Evolutionary conservation across 1,284 basidiomycete species (phyloP).

Genomic region (Fomitopsis pinicola): DNA sequence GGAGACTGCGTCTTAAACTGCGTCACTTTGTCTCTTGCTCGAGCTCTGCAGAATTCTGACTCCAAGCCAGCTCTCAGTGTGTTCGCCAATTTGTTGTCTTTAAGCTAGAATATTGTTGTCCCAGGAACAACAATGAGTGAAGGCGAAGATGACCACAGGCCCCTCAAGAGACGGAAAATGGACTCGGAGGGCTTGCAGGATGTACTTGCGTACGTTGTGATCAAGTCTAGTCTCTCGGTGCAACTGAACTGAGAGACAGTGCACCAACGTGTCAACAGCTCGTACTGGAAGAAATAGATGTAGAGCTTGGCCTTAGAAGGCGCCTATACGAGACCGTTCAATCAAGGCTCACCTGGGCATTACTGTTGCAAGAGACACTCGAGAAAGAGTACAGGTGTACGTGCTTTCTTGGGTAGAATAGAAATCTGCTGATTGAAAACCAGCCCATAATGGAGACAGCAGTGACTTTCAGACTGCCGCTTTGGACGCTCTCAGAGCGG

Average conservation of each 20-base stretch:
- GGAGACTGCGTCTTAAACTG: too few species aligned
- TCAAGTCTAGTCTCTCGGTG: too few species aligned
- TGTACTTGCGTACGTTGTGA: neutral
- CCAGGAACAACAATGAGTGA: neutral
- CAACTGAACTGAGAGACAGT: slow-evolving; percentile 4
- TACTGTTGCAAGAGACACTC: slow-evolving; percentile 50
- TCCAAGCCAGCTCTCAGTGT: too few species aligned
- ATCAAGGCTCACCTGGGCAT: slow-evolving; percentile 65
- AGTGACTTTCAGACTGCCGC: slow-evolving; percentile 46
- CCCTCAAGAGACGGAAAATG: slow-evolving; percentile 9
- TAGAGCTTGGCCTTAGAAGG: slow-evolving; percentile 59
- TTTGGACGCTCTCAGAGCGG: slow-evolving; percentile 47
- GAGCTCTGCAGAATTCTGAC: too few species aligned
- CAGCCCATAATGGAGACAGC: slow-evolving; percentile 25
- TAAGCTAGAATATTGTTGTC: neutral
- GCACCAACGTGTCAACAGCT: slow-evolving; percentile 20
- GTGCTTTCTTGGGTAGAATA: slow-evolving; percentile 5
- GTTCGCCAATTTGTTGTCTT: too few species aligned
- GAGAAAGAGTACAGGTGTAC: slow-evolving; percentile 24
- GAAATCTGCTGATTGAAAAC: neutral
- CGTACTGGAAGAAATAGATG: slow-evolving; percentile 48
- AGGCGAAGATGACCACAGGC: neutral
- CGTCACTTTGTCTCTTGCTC: too few species aligned
- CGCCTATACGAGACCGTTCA: slow-evolving; percentile 52
- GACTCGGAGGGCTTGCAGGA: neutral